Conservation (phyloP, 2,329 filamentous ascomycete species). For the Allantophomopsis cytisporea region DNA sequence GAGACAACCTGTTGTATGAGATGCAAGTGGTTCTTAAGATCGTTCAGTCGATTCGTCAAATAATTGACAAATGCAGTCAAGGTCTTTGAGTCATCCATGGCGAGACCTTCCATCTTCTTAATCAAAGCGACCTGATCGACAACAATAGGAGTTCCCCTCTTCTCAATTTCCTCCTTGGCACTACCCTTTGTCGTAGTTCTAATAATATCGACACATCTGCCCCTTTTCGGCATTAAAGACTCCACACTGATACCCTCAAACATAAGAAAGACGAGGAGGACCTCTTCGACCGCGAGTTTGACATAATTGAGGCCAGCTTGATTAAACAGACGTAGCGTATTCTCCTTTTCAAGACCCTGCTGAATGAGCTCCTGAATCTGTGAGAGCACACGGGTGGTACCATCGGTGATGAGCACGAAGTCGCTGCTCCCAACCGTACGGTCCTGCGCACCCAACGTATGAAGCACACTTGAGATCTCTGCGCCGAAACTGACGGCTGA, state of each 20-base stretch:
- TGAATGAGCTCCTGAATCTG: constrained; percentile 5
- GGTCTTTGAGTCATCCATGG: background rate
- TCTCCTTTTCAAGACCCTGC: constrained; percentile 2
- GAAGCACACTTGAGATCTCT: background rate
- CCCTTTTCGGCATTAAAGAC: too few species aligned
- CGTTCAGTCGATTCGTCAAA: background rate
- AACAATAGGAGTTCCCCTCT: background rate
- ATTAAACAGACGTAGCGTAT: constrained; percentile 7
- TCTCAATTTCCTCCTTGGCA: background rate
- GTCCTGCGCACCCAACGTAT: background rate
- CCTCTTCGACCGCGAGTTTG: constrained; percentile 7
- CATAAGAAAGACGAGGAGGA: constrained; percentile 4
- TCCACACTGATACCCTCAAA: constrained; percentile 4
- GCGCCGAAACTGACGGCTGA: background rate
- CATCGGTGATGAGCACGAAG: background rate
- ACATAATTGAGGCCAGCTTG: constrained; percentile 9
- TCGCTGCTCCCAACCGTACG: background rate
- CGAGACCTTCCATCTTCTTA: background rate
- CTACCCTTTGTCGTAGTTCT: constrained; percentile 1
- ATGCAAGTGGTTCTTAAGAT: background rate
- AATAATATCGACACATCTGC: constrained; percentile 3
- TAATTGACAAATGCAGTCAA: background rate
- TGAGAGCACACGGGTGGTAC: constrained; percentile 4
- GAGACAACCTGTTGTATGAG: background rate
- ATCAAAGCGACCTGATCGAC: background rate